Conservation (phyloP, 306 rosid genomes). For the Pyrus pyrifolia region DNA sequence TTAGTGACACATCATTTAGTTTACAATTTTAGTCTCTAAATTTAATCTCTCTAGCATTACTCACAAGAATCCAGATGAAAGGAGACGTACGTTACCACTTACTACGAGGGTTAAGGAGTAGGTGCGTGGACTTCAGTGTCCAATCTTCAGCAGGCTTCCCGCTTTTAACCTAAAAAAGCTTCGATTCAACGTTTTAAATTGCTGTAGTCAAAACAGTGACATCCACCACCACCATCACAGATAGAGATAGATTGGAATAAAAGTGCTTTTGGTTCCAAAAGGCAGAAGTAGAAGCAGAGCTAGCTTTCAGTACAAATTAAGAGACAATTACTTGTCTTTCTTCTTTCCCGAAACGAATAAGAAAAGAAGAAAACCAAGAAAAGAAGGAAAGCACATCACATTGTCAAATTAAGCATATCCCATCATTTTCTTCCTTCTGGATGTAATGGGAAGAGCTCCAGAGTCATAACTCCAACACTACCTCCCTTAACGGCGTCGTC, state of each 20-base stretch:
- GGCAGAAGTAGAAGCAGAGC: conserved; percentile 13
- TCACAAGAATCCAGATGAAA: no score
- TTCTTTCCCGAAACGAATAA: conserved; percentile 72
- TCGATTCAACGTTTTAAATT: conserved; percentile 24
- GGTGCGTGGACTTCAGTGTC: conserved; percentile 92
- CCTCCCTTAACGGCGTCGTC: conserved; percentile 42
- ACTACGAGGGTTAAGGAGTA: conserved; percentile 13
- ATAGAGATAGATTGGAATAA: not conserved
- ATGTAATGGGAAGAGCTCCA: conserved; percentile 88
- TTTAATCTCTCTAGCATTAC: no score
- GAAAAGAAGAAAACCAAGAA: conserved; percentile 31
- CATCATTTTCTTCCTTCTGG: conserved; percentile 61
- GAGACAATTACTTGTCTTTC: conserved; percentile 49
- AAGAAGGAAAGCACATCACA: not conserved
- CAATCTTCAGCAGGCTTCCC: conserved; percentile 18
- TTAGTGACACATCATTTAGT: no score
- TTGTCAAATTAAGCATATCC: conserved; percentile 7
- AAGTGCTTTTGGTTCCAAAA: conserved; percentile 41
- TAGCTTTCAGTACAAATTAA: conserved; percentile 34
- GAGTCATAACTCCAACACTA: conserved; percentile 30
- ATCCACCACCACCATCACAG: conserved; percentile 22
- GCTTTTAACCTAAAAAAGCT: conserved; percentile 88
- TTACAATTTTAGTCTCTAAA: no score
- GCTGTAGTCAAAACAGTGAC: conserved; percentile 40
- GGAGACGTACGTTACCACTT: not conserved